phyloP scores from a whole-genome alignment of 148 eudicot species.

The Persicaria maculosa region DNA sequence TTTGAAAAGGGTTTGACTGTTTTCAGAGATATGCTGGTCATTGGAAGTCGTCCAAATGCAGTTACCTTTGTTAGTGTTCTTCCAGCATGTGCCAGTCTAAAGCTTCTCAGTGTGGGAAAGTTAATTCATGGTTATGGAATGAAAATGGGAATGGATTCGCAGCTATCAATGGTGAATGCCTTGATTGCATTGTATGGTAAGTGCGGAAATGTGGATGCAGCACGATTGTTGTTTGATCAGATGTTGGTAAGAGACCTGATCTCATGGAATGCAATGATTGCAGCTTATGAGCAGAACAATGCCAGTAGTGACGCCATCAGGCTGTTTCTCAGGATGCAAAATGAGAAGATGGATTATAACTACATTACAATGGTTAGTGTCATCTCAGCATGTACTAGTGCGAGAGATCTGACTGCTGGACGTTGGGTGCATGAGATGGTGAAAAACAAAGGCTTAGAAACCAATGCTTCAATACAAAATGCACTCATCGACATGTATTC shows the following conservation, averaged over 20 bases:
- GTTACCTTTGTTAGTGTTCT: conserved; percentile 11
- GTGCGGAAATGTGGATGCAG: background rate
- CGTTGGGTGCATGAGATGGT: background rate
- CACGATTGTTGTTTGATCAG: background rate
- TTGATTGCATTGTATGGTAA: conserved; percentile 11
- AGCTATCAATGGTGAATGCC: conserved; percentile 8
- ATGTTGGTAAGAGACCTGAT: conserved; percentile 15
- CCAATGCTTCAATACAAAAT: conserved; percentile 7
- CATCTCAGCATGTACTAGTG: background rate
- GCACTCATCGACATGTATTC: conserved; percentile 14
- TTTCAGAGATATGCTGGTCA: conserved; percentile 11
- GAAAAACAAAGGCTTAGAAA: conserved; percentile 6
- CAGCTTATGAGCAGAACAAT: conserved; percentile 17
- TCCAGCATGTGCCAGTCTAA: conserved; percentile 9
- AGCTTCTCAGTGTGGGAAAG: background rate
- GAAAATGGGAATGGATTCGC: conserved; percentile 10
- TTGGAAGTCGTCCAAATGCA: background rate
- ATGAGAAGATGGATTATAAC: conserved; percentile 6
- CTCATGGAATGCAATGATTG: conserved; percentile 33
- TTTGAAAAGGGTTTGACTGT: background rate
- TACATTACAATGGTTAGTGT: conserved; percentile 8
- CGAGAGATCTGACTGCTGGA: background rate
- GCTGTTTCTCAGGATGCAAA: background rate
- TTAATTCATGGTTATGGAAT: conserved; percentile 7
- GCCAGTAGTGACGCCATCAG: background rate